phyloP scores from a whole-genome alignment of 306 rosid species.

The Ormosia semicastrata region DNA sequence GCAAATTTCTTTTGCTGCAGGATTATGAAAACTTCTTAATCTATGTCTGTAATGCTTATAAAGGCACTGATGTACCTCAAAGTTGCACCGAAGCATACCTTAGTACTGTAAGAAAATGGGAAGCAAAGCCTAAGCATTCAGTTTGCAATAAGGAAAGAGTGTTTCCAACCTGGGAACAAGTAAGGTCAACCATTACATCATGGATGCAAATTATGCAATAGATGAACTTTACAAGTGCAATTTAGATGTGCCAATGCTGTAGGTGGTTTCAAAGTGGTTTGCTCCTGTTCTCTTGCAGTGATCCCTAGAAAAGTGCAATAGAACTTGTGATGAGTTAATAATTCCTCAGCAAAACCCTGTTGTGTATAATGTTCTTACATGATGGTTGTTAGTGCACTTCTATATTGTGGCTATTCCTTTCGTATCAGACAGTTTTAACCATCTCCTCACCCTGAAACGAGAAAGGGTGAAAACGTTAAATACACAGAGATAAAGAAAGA shows the following conservation, averaged over 20 bases:
- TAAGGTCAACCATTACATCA: constrained; percentile 44
- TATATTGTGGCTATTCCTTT: neutral
- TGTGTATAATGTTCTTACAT: neutral
- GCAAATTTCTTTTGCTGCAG: constrained; percentile 39
- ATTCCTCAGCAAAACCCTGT: neutral
- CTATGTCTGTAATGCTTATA: constrained; percentile 74
- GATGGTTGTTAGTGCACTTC: neutral
- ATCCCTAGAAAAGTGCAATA: neutral
- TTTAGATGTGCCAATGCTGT: constrained; percentile 16
- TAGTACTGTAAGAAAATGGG: constrained; percentile 12
- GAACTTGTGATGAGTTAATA: neutral
- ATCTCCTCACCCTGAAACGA: neutral
- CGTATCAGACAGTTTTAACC: neutral
- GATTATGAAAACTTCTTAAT: constrained; percentile 71
- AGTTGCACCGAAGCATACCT: constrained; percentile 49
- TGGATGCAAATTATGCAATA: constrained; percentile 45
- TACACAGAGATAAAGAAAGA: neutral
- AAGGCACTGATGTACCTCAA: constrained; percentile 42
- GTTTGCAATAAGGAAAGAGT: constrained; percentile 32
- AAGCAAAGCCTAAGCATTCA: constrained; percentile 21
- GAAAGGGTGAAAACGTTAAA: neutral
- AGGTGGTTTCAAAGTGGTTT: constrained; percentile 7
- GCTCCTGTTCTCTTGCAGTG: constrained; percentile 7
- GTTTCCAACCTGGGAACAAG: constrained; percentile 26
- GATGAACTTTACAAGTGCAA: constrained; percentile 32